phyloP scores from a whole-genome alignment of 176 grass and related monocot genomes.

The Oropetium thomaeum region DNA sequence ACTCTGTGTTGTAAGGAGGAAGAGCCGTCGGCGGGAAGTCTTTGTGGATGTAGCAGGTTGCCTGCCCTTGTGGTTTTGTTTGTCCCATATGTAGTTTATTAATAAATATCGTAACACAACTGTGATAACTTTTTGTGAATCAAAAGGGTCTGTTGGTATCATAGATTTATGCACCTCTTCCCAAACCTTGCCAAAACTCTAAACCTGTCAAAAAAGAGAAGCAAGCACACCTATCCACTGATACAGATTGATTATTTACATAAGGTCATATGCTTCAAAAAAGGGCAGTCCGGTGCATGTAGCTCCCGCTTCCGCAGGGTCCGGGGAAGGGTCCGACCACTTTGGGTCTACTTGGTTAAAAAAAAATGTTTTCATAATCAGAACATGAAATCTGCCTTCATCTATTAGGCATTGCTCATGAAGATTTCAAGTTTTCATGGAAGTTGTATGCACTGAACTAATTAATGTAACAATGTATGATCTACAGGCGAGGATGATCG shows the following conservation, averaged over 20 bases:
- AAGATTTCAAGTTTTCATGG: background rate
- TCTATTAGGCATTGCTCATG: background rate
- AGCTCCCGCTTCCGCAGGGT: too few relatives aligned
- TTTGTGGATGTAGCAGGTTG: slow-evolving; percentile 82
- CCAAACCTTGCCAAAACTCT: background rate
- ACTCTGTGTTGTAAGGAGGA: slow-evolving; percentile 54
- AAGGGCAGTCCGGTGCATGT: too few relatives aligned
- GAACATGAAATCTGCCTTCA: background rate
- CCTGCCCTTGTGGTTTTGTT: slow-evolving; percentile 1
- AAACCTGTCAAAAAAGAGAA: background rate
- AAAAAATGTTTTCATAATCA: background rate
- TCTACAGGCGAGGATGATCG: slow-evolving; percentile 72
- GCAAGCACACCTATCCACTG: background rate
- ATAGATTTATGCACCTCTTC: background rate
- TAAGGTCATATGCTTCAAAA: background rate
- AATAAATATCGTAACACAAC: background rate
- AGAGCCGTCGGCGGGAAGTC: slow-evolving; percentile 47
- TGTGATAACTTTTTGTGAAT: background rate
- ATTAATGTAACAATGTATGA: slow-evolving; percentile 20
- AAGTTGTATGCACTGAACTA: background rate
- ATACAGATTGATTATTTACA: background rate
- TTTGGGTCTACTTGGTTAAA: too few relatives aligned
- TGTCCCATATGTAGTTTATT: background rate
- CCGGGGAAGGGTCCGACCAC: too few relatives aligned
- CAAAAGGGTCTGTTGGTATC: background rate